Evolutionary conservation across 2,329 filamentous ascomycete genomes (phyloP), one percentile per base, ranked within the genome.

Genomic region (Scolecobasidium constrictum): DNA sequence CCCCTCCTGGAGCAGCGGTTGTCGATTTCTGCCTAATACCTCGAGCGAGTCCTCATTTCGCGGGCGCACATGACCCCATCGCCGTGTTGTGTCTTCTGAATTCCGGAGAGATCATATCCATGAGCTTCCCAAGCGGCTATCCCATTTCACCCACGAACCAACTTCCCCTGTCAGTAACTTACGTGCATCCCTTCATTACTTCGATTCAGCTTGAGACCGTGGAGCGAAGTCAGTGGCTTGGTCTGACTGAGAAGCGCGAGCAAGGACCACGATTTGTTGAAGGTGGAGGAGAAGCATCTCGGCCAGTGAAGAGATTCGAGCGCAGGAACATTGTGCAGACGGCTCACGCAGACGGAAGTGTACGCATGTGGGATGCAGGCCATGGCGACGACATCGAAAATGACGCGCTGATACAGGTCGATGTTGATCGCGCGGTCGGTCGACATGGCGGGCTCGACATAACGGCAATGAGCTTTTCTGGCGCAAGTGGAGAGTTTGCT

Each of bases 341-440:
- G 4, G 82, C 86, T 0, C 90, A 98, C 59, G 86, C 82, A 3
- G 92, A 98, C 61, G 86, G 88, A 42, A 93, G 84, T 0, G 71
- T 98, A n/a, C 74, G 88, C 22, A 68, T 96, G 5, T 98, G 88
- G 87, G 92, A 98, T 61, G 77, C 82, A 16, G 92, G 92, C 0
- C 84, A 94, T 54, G 84, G 78, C 12, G 92, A 98, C 56, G 86
- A 95, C 54, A 83, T 98, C 40, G 92, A 98, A 60, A 96, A 96
- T 53, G 72, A 77, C 11, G 69, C 71, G 3, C 72, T 86, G 42
- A 66, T 96, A 18, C 90, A 98, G 63, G 78, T 94, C 4, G 90
- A 98, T 54, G 69, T 96, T 28, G 82, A 84, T 5, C 75, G 86
- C 49, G 85, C 90, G 2, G 69, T 96, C 4, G 83, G 82, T 41